Evolutionary conservation across 2,329 filamentous ascomycete genomes (phyloP).

Genomic region (Byssothecium circinans): DNA sequence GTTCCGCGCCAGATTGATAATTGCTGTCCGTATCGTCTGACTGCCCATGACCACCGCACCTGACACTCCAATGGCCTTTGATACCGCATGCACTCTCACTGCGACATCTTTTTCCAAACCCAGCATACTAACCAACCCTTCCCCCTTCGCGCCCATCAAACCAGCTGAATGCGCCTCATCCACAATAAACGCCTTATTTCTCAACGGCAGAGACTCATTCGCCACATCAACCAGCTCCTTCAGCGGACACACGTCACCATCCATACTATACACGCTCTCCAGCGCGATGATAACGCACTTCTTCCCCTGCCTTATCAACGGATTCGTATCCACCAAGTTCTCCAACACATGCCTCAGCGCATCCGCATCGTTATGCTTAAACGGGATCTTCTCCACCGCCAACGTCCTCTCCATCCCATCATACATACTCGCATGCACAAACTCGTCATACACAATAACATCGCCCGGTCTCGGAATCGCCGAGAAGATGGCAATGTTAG

Average conservation of each 20-base stretch:
- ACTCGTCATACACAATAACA: conserved; percentile 70
- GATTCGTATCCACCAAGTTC: not conserved
- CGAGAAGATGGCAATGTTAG: conserved; percentile 45
- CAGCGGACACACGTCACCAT: conserved; percentile 71
- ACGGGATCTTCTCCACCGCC: conserved; percentile 50
- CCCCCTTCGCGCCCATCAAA: conserved; percentile 57
- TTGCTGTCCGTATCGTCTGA: conserved; percentile 9
- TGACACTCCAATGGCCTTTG: conserved; percentile 26
- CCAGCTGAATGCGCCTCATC: conserved; percentile 70
- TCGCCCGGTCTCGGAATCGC: conserved; percentile 57
- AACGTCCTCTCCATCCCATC: conserved; percentile 72
- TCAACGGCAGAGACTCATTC: conserved; percentile 39
- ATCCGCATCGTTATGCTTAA: conserved; percentile 58
- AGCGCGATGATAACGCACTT: conserved; percentile 31
- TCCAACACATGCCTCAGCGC: conserved; percentile 46
- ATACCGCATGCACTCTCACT: conserved; percentile 27
- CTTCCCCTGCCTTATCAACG: conserved; percentile 31
- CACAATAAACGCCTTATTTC: conserved; percentile 52
- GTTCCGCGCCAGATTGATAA: conserved; percentile 16
- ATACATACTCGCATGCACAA: conserved; percentile 76
- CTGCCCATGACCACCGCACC: conserved; percentile 30
- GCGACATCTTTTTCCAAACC: conserved; percentile 32
- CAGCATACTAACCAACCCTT: conserved; percentile 54
- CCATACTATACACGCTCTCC: conserved; percentile 69
- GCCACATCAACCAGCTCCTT: conserved; percentile 60